Percentiles rank a stretch among this genome's conserved stretches.
These are phyloP conservation scores for Phytophthora rubi DNA, from an alignment of 352 stramenopile species.

Conservation along the genomic window DNA sequence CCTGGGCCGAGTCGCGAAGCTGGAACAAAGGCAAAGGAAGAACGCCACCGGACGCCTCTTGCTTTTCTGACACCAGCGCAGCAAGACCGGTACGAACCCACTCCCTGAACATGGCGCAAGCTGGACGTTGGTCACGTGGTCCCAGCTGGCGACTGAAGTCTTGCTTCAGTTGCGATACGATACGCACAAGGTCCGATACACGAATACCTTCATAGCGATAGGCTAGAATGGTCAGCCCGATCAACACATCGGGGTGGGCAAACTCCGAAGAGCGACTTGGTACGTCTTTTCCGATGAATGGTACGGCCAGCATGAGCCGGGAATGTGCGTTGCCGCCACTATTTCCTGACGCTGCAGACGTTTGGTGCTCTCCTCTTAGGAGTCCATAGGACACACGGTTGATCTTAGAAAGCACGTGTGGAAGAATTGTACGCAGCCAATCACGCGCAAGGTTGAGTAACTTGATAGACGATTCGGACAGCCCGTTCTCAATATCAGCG, in stretches of 20 bases:
- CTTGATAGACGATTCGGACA: slow-evolving; percentile 93
- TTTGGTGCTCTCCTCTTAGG: slow-evolving; percentile 80
- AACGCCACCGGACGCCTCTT: slow-evolving; percentile 56
- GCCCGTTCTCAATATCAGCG: slow-evolving; percentile 71
- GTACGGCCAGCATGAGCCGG: slow-evolving; percentile 96
- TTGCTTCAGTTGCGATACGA: slow-evolving; percentile 90
- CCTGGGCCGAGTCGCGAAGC: slow-evolving; percentile 96
- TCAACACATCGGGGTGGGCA: slow-evolving; percentile 97
- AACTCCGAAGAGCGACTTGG: slow-evolving; percentile 99
- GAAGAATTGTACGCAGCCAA: slow-evolving; percentile 97
- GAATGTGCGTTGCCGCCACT: slow-evolving; percentile 94
- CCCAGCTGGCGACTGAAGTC: slow-evolving; percentile 88
- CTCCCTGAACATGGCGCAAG: slow-evolving; percentile 76
- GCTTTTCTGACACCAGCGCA: slow-evolving; percentile 34
- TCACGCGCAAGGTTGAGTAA: slow-evolving; percentile 98
- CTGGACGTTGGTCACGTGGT: slow-evolving; percentile 79
- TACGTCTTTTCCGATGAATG: slow-evolving; percentile 99
- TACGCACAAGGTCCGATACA: slow-evolving; percentile 81
- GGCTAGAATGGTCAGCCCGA: slow-evolving; percentile 90
- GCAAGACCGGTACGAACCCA: slow-evolving; percentile 70
- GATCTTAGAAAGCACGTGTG: slow-evolving; percentile 99
- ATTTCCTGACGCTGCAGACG: slow-evolving; percentile 51
- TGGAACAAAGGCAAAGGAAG: slow-evolving; percentile 97
- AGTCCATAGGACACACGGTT: slow-evolving; percentile 99
- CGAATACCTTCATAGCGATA: slow-evolving; percentile 93